These are phyloP conservation scores for Puccinia novopanici DNA, from an alignment of 1,284 basidiomycete genomes.

Conservation along the genomic window DNA sequence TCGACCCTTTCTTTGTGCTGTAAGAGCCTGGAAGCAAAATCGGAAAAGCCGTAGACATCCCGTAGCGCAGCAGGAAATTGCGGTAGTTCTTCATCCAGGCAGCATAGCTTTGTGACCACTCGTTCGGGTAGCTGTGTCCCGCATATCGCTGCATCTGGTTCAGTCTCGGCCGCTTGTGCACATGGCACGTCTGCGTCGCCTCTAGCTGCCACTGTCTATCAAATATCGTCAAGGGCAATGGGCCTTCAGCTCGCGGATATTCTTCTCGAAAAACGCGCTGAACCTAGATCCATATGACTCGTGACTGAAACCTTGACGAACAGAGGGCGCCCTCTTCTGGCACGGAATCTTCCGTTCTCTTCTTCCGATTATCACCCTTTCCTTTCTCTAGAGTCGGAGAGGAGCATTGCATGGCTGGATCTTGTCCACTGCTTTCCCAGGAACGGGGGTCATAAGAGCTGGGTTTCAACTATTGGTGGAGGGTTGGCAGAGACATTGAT, in stretches of 20 bases:
- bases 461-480: neutral
- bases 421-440: neutral
- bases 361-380: neutral
- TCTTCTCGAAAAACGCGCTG: neutral
- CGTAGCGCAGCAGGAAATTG: neutral
- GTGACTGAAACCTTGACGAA: neutral
- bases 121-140: neutral
- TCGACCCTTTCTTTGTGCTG: slow-evolving; percentile 1
- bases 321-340: neutral
- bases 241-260: slow-evolving; percentile 14
- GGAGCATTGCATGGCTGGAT: no score
- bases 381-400: neutral
- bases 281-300: neutral
- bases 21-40: neutral
- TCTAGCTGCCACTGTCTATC: neutral
- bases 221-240: slow-evolving; percentile 8
- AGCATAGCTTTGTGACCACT: slow-evolving; percentile 13
- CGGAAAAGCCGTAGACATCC: slow-evolving; percentile 5
- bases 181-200: neutral
- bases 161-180: neutral
- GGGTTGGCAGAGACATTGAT: no score
- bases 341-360: neutral
- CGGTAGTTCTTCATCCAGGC: neutral
- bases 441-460: neutral
- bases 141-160: neutral